A percentile compares a stretch with the other conserved stretches of the same genome.
Evolutionary conservation across 1,284 basidiomycete species (phyloP).

Genomic region (Malassezia caprae): DNA sequence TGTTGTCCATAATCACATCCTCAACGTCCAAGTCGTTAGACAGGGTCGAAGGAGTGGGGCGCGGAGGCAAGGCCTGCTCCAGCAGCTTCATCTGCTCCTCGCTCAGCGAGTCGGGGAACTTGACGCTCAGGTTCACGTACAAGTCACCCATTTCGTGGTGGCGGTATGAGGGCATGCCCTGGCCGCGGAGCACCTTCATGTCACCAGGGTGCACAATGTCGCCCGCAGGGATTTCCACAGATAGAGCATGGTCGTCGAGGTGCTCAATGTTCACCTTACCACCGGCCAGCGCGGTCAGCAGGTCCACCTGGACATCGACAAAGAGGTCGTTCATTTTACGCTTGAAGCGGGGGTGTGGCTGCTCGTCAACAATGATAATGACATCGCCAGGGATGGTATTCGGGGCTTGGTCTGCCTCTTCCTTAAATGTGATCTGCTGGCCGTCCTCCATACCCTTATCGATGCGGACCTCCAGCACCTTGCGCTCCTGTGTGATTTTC

Average conservation of each 20-base stretch:
- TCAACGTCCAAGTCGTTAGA: conserved; percentile 65
- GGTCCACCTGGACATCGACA: conserved; percentile 77
- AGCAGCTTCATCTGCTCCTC: conserved; percentile 62
- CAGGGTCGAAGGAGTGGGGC: conserved; percentile 58
- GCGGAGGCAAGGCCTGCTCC: conserved; percentile 75
- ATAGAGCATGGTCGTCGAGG: conserved; percentile 78
- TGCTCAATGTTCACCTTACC: conserved; percentile 85
- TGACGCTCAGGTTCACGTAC: conserved; percentile 74
- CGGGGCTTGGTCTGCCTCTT: conserved; percentile 93
- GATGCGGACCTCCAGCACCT: conserved; percentile 95
- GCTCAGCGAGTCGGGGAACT: conserved; percentile 78
- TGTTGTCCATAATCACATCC: conserved; percentile 74
- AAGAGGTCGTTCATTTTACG: conserved; percentile 86
- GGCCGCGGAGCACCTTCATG: conserved; percentile 80
- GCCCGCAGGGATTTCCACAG: conserved; percentile 69
- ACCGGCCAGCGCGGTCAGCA: conserved; percentile 85
- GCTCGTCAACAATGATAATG: conserved; percentile 92
- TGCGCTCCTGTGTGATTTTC: conserved; percentile 88
- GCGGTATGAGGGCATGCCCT: conserved; percentile 96
- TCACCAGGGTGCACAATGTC: conserved; percentile 88
- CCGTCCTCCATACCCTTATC: conserved; percentile 99
- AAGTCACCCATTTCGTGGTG: conserved; percentile 95
- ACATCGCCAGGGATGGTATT: conserved; percentile 86
- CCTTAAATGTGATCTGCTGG: conserved; percentile 85
- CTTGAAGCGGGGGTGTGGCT: conserved; percentile 80